phyloP scores from a whole-genome alignment of 305 asterid genomes.

The Ilex paraguariensis region DNA sequence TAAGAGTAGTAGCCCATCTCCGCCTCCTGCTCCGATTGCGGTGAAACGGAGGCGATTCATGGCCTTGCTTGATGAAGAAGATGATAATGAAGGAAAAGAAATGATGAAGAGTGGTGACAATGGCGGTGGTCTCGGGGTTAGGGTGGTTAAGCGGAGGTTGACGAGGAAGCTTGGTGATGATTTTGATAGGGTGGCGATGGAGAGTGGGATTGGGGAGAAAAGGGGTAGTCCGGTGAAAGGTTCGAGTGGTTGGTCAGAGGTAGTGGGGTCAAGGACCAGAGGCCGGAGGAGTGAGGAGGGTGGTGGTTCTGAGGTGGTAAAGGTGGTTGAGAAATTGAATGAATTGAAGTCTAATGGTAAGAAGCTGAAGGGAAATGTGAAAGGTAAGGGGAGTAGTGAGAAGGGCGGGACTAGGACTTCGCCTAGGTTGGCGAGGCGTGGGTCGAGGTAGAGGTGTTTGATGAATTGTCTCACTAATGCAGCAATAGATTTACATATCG shows the following conservation, averaged over 20 bases:
- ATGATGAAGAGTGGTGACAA: conserved; percentile 27
- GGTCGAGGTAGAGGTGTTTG: conserved; percentile 25
- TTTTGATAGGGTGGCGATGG: conserved; percentile 66
- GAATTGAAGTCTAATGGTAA: neutral
- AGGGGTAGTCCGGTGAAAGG: conserved; percentile 4
- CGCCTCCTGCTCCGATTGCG: conserved; percentile 74
- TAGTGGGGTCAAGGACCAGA: conserved; percentile 23
- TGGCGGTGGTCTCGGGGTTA: conserved; percentile 13
- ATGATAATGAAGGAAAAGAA: conserved; percentile 15
- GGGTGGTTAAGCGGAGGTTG: conserved; percentile 27
- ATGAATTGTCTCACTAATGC: conserved; percentile 16
- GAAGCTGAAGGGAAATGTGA: conserved; percentile 21
- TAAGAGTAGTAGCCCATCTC: conserved; percentile 26
- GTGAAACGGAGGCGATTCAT: conserved; percentile 57
- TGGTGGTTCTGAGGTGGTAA: too few species aligned
- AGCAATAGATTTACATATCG: too few species aligned
- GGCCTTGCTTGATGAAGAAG: conserved; percentile 19
- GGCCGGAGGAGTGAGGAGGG: conserved; percentile 18
- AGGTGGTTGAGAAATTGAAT: too few species aligned
- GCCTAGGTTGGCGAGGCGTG: conserved; percentile 38
- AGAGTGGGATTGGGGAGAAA: conserved; percentile 22
- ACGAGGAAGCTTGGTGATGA: conserved; percentile 78
- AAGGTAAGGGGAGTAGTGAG: conserved; percentile 19
- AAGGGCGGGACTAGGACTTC: conserved; percentile 36
- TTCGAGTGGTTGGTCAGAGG: conserved; percentile 2